Base-by-base conservation (phyloP, 306 rosid species). In the Styphnolobium japonicum region DNA sequence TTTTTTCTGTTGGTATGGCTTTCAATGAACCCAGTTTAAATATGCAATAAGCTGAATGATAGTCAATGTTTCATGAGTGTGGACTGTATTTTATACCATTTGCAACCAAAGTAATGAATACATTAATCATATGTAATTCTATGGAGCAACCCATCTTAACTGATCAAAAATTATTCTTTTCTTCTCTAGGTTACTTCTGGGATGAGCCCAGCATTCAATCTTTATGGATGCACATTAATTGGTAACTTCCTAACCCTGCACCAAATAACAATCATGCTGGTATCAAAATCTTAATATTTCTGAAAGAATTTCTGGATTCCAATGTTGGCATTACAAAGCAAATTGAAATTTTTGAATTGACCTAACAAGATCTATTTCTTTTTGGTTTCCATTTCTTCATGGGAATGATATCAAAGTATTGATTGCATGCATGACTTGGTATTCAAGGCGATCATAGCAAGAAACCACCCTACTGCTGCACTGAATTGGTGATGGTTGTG, bases 161-260 rank as follows among this genome's bases (percentile, higher is more conserved):
- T 36, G 25, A 63, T 11, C 23, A 16, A 34, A 33, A 53, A 18
- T n/a, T 77, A 25, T 53, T 64, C 71, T 68, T 75, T 51, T 78
- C 33, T 42, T 73, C 53, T 58, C 81, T 80, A 93, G 97, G 96
- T 93, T 87, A 86, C 97, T 75, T 93, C 97, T 18, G 97, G 97
- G 71, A 93, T 93, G 97, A 93, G 94, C 64, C 97, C 96, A 10
- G 86, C 82, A 31, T 83, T 93, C 84, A 91, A 93, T 91, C 90
- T 82, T 66, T 88, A 93, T 64, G 98, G 98, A 69, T 93, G 95
- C 88, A 90, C 91, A 43, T 86, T 93, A 82, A 93, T 91, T 58
- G 98, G 97, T 93, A 86, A 86, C 23, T 64, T 69, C 29, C 71
- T 77, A 45, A 60, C 72, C 72, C 62, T 76, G 16, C 68, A 29